These are phyloP conservation scores for Dothistroma pini DNA, from an alignment of 2,329 filamentous ascomycete species.

Conservation along the genomic window DNA sequence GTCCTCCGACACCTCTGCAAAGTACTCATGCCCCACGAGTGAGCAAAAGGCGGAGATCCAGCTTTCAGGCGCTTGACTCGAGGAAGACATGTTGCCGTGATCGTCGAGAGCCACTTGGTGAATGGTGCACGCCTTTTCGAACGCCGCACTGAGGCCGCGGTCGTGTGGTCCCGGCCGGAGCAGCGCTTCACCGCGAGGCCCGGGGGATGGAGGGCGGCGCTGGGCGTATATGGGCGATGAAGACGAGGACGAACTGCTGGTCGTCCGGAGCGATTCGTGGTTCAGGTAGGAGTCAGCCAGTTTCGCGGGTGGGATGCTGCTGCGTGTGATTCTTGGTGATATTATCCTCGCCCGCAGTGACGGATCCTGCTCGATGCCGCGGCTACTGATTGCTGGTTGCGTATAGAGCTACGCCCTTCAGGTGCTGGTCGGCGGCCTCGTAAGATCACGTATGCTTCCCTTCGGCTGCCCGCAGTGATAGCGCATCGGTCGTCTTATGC, in stretches of 20 bases:
- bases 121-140: slow-evolving; percentile 31
- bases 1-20: slow-evolving; percentile 96
- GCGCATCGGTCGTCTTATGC: not conserved
- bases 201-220: not conserved
- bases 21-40: slow-evolving; percentile 94
- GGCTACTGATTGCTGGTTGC: not conserved
- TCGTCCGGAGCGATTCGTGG: slow-evolving; percentile 5
- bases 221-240: not conserved
- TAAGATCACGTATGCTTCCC: not conserved
- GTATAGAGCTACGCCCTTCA: not conserved
- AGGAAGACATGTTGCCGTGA: slow-evolving; percentile 50
- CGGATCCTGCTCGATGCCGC: not conserved
- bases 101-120: slow-evolving; percentile 25
- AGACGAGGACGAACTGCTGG: slow-evolving; percentile 9
- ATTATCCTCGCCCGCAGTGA: not conserved
- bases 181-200: slow-evolving; percentile 7
- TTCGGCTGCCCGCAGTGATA: not conserved
- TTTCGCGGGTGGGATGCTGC: slow-evolving; percentile 3
- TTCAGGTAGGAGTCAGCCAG: slow-evolving; percentile 5
- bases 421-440: not conserved
- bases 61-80: slow-evolving; percentile 67
- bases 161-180: slow-evolving; percentile 13
- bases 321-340: not conserved
- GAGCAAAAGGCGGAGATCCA: slow-evolving; percentile 99
- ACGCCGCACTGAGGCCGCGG: slow-evolving; percentile 27